Percentiles rank a stretch among this genome's conserved stretches.
Evolutionary conservation across 345 rosid species (phyloP).

Genomic region (Bretschneidera sinensis): DNA sequence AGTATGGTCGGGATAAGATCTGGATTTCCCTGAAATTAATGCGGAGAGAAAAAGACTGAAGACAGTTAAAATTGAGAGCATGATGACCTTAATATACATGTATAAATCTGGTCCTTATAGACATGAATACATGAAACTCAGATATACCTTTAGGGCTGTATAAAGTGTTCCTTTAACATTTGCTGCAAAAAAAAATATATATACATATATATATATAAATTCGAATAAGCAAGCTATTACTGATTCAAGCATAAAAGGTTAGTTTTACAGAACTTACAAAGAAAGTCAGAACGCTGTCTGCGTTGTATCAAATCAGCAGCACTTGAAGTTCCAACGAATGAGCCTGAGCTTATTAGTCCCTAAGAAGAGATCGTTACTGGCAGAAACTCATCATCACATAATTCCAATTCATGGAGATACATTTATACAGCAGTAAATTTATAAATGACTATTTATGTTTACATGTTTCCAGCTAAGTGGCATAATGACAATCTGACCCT

Average conservation of each 20-base stretch:
- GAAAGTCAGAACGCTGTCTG: slow-evolving; percentile 84
- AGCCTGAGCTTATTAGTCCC: slow-evolving; percentile 67
- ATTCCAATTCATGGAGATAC: slow-evolving; percentile 10
- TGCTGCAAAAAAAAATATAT: slow-evolving; percentile 40
- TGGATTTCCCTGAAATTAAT: slow-evolving; percentile 47
- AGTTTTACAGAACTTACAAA: slow-evolving; percentile 38
- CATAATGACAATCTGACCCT: background rate
- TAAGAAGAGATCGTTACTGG: slow-evolving; percentile 52
- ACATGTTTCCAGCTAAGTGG: background rate
- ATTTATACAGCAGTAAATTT: background rate
- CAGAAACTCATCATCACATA: slow-evolving; percentile 52
- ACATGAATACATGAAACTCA: background rate
- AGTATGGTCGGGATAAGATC: slow-evolving; percentile 65
- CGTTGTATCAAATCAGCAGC: slow-evolving; percentile 92
- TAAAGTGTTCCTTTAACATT: slow-evolving; percentile 47
- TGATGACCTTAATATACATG: background rate
- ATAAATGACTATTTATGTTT: background rate
- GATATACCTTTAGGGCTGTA: slow-evolving; percentile 47
- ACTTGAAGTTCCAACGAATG: slow-evolving; percentile 47
- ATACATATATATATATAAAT: background rate
- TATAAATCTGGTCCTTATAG: background rate
- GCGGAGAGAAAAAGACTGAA: background rate
- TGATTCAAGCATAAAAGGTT: slow-evolving; percentile 2
- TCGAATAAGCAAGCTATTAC: slow-evolving; percentile 7
- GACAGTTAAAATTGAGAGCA: background rate